Base-by-base conservation (phyloP, 495 filamentous ascomycete genomes). In the Daldinia vernicosa region DNA sequence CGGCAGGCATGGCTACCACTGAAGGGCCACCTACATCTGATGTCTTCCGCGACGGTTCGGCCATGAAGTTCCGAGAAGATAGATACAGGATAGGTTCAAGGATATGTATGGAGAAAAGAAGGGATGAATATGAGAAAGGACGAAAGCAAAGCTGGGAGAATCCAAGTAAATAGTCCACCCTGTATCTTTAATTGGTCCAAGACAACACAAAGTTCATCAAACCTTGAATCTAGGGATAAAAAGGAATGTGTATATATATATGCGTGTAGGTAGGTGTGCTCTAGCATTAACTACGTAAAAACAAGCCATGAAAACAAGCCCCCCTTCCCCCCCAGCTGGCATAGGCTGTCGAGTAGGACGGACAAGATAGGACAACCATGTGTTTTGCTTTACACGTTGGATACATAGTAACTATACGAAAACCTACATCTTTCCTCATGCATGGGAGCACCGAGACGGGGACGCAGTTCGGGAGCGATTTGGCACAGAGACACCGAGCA, bases 1-100 rank as follows among this genome's bases (percentile, higher is more conserved):
- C 72, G 60, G 59, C 26, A 26, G 74, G 72, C 69, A 77, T 79
- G 33, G 60, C 62, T 35, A 62, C 30, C 40, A 66, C 33, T n/a
- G 67, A 52, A 62, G 71, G 63, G n/a, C 57, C 47, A 66, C 39
- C 67, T 24, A 24, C 62, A 9, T 63, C 63, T 35, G 70, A 71
- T 27, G 58, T 58, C 57, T 57, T 72, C 53, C 68, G 53, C 53
- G 57, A 60, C n/a, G 56, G 53, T 19, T 70, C 68, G 66, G 73
- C 62, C 70, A 74, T 76, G 37, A 12, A 19, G 51, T 27, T 35
- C 22, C 55, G 60, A 30, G 17, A 14, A 11, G 15, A 43, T 43
- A 47, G 30, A 19, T 33, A 24, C 9, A 55, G 37, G 26, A 60
- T 33, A 26, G 27, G 53, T 8, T 6, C 58, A 17, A 47, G 43